Evolutionary conservation across 257 asterid species (phyloP), one percentile per base, ranked within the genome.

Genomic region (Solanum boliviense): DNA sequence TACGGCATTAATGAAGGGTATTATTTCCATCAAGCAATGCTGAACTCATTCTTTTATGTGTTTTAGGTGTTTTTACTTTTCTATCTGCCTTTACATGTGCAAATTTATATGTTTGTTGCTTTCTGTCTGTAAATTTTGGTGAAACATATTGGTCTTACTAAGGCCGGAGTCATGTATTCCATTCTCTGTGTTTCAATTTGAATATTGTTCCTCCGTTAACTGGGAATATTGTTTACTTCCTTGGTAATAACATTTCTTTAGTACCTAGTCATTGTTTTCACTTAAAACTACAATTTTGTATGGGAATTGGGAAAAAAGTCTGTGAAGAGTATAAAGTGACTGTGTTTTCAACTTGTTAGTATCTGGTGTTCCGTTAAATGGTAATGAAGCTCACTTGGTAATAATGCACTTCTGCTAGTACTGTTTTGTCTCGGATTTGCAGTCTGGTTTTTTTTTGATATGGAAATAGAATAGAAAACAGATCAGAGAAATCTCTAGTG

Each of bases 1-100:
- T 87, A 93, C 98, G 36, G 98, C 99, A 71, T 88, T 97, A 91
- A 92, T 95, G 98, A 97, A 97, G 94, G 98, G 98, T 95, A 91
- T 35, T 68, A 76, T 46, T 87, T 78, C 83, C 48, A 58, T 60
- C 72, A 83, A 52, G 46, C 84, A 16, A 32, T 31, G 85, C 60
- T 83, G 58, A 72, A 85, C 48, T 84, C 38, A 25, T 78, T 71
- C 70, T 75, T 83, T 75, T 70, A 74, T 48, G 39, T 86, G 39
- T 32, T 81, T 83, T 56, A 56, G 25, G 25, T 56, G n/a, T 56
- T 56, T 56, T 56, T 41, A 44, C 79, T 85, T 85, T 23, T 86
- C 32, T 71, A 78, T 23, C 70, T 86, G 88, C 71, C 71, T 86
- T 39, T 48, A 18, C 56, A 48, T 29, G 68, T 48, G 41, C 39